Evolutionary conservation across 2,329 filamentous ascomycete species (phyloP), one percentile per base, ranked within the genome.

Genomic region (Exophiala phaeomuriformis): DNA sequence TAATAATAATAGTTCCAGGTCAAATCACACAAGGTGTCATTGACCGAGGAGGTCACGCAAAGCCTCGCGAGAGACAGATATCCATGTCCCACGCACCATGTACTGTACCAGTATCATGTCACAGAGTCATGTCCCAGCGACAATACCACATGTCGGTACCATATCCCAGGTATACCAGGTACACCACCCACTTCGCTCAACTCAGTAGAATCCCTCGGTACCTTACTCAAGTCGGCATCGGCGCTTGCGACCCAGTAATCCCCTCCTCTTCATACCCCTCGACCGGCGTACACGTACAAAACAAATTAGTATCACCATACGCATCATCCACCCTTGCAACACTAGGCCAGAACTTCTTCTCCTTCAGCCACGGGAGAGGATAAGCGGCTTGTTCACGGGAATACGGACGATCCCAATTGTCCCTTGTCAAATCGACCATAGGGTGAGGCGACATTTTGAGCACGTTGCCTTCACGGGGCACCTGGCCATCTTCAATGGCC

Each of bases 271-370:
- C 59, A 48, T 53, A 61, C 29, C 75, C 72, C 70, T 89, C 86
- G 5, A 95, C 87, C 0, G 90, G 89, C 37, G 88, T 86, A 69
- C 90, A 96, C 6, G 89, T 94, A 77, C 90, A 96, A 79, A 95
- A 95, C 57, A 96, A 81, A 73, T 96, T 95, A 65, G 85, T 80
- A 67, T 96, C 90, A 55, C 90, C 90, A 65, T 88, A 95, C 8
- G 88, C 88, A 75, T 96, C 91, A 68, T 97, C 87, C 19, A 96
- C 77, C 68, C 91, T 80, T 4, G 86, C 88, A 9, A 95, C 89
- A 35, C 77, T 84, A 0, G 91, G 90, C 91, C 91, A 97, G 74
- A 96, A 96, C 77, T 97, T 97, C 85, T 94, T 96, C 80, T 95
- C 88, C 69, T 81, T 80, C 58, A 97, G 72, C 72, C 82, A 95